Evolutionary conservation across 257 asterid species (phyloP).

Genomic region (Paraleonurus japonicus): DNA sequence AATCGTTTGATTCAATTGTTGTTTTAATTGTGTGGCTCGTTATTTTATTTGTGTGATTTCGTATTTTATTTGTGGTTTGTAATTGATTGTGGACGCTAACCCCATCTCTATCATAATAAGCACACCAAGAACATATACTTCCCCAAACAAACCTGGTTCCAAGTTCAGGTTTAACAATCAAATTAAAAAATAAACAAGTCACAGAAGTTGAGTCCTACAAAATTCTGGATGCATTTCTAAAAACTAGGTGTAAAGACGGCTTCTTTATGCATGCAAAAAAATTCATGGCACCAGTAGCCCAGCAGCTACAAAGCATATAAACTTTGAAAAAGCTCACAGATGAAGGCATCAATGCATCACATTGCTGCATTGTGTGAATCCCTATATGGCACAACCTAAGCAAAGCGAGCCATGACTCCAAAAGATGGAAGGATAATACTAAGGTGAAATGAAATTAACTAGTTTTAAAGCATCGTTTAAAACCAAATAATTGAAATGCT

Average conservation of each 20-base stretch:
- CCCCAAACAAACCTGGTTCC: background rate
- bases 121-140: background rate
- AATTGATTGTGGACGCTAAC: too few relatives aligned
- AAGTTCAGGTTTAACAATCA: background rate
- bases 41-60: too few relatives aligned
- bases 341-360: conserved; percentile 2
- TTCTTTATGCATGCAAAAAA: background rate
- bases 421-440: background rate
- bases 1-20: too few relatives aligned
- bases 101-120: conserved; percentile 5
- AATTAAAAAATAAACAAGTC: background rate
- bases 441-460: background rate
- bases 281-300: background rate
- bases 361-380: background rate
- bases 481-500: conserved; percentile 1
- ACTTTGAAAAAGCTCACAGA: background rate
- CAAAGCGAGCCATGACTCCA: background rate
- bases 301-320: conserved; percentile 10
- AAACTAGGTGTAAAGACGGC: background rate
- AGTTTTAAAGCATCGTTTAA: conserved; percentile 9
- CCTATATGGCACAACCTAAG: conserved; percentile 7
- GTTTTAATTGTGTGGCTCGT: too few relatives aligned
- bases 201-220: background rate
- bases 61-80: too few relatives aligned
- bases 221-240: background rate